Evolutionary conservation across 768 basidiomycete species (phyloP), one percentile per base, ranked within the genome.

Genomic region (Suillus fuscotomentosus): DNA sequence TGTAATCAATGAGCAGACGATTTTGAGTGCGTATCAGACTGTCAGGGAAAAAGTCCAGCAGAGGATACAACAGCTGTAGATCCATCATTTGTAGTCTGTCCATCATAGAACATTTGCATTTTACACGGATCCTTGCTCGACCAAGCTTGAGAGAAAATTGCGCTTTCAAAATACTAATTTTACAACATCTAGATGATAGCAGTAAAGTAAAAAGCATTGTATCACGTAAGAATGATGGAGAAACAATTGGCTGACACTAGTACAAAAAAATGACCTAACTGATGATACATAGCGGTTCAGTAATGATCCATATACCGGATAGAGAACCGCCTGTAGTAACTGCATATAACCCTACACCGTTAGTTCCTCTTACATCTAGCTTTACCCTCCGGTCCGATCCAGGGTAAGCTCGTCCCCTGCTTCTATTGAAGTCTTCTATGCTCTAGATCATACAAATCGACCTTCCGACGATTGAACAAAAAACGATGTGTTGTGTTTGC

Each of bases 1-100:
- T 67, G 90, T 96, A 67, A 97, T 99, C 83, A 98, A 99, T 82
- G 97, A 99, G 79, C 95, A 97, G 79, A 96, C 95, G 10, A 83
- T 97, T 65, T 84, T 97, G 84, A 95, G 82, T 72, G 96, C 96
- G 38, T 97, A 96, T 81, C 88, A 92, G 81, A 92, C 91, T 1
- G 88, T 95, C 67, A 90, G 88, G 76, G 92, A 93, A 72, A 88
- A 86, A 80, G 87, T 95, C 79, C 88, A 90, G 72, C 89, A 92
- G 75, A 83, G 90, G 71, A 92, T 95, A 70, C 87, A 89, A 36
- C 90, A 91, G 70, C 81, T 92, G 65, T 93, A 84, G 77, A 55
- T 11, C 7, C 56, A 20, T 17, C 0, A 10, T 48, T 50, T 63
- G 63, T 48, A 60, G 76, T 57, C 77, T 77, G 48, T 50, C 34